These are phyloP conservation scores for Leccinum pachyderme DNA, from an alignment of 1,284 basidiomycete genomes.

Conservation along the genomic window DNA sequence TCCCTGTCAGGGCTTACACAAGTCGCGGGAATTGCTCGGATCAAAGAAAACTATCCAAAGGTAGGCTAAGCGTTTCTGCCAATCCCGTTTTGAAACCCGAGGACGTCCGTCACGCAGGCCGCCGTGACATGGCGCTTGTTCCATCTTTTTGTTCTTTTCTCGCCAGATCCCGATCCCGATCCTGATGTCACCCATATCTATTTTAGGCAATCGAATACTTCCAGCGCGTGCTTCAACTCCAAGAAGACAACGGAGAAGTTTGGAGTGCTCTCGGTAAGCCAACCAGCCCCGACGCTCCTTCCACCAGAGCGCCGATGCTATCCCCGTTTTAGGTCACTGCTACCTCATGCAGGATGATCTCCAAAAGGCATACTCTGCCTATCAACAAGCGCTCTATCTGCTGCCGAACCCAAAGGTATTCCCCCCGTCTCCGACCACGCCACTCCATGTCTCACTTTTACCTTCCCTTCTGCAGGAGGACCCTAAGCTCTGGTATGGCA, in stretches of 20 bases:
- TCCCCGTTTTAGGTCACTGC: constrained; percentile 72
- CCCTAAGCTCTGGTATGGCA: constrained; percentile 99
- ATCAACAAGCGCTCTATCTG: constrained; percentile 96
- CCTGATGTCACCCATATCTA: constrained; percentile 31
- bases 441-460: constrained; percentile 17
- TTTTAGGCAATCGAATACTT: constrained; percentile 91
- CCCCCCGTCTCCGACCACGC: constrained; percentile 1
- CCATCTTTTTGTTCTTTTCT: constrained; percentile 20
- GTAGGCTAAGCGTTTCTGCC: constrained; percentile 42
- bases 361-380: constrained; percentile 97
- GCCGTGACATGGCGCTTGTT: constrained; percentile 33
- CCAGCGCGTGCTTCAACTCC: constrained; percentile 83
- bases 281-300: constrained; percentile 20
- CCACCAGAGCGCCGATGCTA: constrained; percentile 21
- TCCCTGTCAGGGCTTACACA: constrained; percentile 87
- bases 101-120: constrained; percentile 40
- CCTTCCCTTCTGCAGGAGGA: constrained; percentile 61
- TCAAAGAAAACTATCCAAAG: constrained; percentile 85
- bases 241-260: constrained; percentile 92
- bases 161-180: constrained; percentile 32
- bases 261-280: constrained; percentile 86
- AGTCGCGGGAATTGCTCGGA: constrained; percentile 87
- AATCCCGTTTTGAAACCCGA: constrained; percentile 34
- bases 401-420: constrained; percentile 90
- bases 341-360: constrained; percentile 99